Conservation (phyloP, 345 rosid genomes). For the Isatis tinctoria region DNA sequence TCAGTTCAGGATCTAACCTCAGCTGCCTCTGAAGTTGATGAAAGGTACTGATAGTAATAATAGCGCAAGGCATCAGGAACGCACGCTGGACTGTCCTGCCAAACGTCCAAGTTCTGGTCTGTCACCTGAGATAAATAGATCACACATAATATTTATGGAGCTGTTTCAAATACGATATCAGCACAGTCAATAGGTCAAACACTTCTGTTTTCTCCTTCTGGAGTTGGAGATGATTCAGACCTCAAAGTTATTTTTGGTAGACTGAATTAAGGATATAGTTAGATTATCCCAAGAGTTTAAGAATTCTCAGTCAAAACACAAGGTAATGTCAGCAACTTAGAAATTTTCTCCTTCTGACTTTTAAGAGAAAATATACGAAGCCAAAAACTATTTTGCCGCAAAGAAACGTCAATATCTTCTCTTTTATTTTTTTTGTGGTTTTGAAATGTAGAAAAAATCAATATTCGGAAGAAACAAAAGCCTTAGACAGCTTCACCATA, state of each 20-base stretch:
- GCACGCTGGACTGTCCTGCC: constrained; percentile 80
- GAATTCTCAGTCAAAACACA: constrained; percentile 1
- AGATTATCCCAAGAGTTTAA: neutral
- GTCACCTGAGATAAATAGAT: constrained; percentile 55
- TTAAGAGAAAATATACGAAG: neutral
- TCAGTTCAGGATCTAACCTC: constrained; percentile 47
- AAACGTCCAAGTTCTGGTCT: constrained; percentile 84
- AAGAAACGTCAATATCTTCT: neutral
- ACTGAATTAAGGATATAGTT: neutral
- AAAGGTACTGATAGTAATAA: constrained; percentile 95
- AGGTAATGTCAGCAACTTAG: neutral
- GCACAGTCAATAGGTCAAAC: neutral
- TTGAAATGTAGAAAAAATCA: neutral
- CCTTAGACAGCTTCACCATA: neutral
- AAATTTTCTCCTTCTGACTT: neutral
- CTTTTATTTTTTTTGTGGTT: neutral
- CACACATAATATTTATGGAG: neutral
- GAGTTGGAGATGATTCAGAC: neutral
- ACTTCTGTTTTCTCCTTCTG: neutral
- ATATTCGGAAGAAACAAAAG: neutral
- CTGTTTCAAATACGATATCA: neutral
- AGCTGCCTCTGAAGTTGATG: constrained; percentile 92
- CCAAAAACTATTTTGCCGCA: neutral
- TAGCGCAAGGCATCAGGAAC: constrained; percentile 94
- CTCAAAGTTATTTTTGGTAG: neutral